Evolutionary conservation across 768 basidiomycete species (phyloP), one percentile per base, ranked within the genome.

Genomic region (Amanita jacksonii): DNA sequence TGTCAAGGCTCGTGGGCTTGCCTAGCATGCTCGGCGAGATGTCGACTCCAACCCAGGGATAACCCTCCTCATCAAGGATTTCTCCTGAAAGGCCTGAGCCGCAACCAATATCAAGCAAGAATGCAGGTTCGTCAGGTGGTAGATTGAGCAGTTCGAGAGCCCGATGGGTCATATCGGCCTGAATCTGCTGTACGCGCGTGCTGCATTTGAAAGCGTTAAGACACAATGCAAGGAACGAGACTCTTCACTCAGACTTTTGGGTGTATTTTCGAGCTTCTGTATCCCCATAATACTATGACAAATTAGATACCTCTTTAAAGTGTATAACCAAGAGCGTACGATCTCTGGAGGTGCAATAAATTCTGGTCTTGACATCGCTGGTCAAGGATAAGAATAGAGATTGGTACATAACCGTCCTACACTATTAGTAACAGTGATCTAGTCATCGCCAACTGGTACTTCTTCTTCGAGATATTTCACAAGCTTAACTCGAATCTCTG

Each of bases 1-100:
- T 15, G 16, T n/a, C 13, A 8, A 35, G 9, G 34, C 15, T 36
- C 25, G 8, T 7, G 4, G 18, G n/a, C 80, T 60, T 54, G 90
- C 91, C 89, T 23, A 99, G 77, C 96, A 99, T 99, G 51, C 89
- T 92, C 1, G 94, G 94, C 0, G 91, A 82, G 44, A 98, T 83
- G 58, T 99, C 96, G 3, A 91, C 79, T 5, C 96, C 96, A 0
- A 85, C 73, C 96, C 96, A 99, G 16, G 79, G 62, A 57, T 97
- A 81, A 0, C 96, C 93, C 54, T 89, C 82, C 54, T 98, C 92
- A 49, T 94, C 91, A 41, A 99, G 67, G 54, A 98, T 91, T 66
- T 97, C 93, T 1, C 96, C 96, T 18, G 88, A 92, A 15, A 99
- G 64, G 2, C 96, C 96, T n/a, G 86, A 90, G 13, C 96, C 96